Percentiles rank a stretch among this genome's conserved stretches.
Evolutionary conservation across 495 filamentous ascomycete genomes (phyloP).

Genomic region (Xylaria intraflava): DNA sequence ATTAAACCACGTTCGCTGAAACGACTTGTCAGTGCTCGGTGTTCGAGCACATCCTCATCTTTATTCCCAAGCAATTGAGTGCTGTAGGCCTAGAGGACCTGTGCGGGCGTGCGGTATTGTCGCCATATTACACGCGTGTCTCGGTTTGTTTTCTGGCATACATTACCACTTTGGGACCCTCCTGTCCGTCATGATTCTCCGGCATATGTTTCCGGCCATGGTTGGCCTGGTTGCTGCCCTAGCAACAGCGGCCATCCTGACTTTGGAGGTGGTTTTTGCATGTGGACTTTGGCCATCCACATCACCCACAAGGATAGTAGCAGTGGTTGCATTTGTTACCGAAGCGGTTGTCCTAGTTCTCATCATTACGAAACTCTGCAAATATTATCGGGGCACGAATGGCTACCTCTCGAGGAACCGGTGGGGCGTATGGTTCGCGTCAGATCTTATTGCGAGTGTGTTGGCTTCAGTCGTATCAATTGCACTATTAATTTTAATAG

Average conservation of each 20-base stretch:
- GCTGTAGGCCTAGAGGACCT: background rate
- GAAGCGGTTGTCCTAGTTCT: conserved; percentile 30
- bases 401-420: conserved; percentile 16
- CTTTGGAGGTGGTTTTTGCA: conserved; percentile 36
- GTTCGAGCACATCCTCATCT: background rate
- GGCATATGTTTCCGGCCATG: conserved; percentile 24
- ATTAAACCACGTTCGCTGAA: background rate
- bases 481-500: conserved; percentile 31
- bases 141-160: background rate
- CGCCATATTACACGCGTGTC: background rate
- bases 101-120: background rate
- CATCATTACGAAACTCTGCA: conserved; percentile 21
- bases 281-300: conserved; percentile 24
- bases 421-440: conserved; percentile 31
- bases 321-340: conserved; percentile 29
- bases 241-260: conserved; percentile 34
- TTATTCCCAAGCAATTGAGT: background rate
- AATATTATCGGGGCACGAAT: conserved; percentile 17
- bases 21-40: background rate
- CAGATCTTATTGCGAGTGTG: conserved; percentile 28
- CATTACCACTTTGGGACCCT: background rate
- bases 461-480: conserved; percentile 36
- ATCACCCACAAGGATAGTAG: conserved; percentile 28
- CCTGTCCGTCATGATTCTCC: conserved; percentile 29
- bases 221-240: conserved; percentile 34